Evolutionary conservation across 1,284 basidiomycete species (phyloP).

Genomic region (Tylopilus sp.): DNA sequence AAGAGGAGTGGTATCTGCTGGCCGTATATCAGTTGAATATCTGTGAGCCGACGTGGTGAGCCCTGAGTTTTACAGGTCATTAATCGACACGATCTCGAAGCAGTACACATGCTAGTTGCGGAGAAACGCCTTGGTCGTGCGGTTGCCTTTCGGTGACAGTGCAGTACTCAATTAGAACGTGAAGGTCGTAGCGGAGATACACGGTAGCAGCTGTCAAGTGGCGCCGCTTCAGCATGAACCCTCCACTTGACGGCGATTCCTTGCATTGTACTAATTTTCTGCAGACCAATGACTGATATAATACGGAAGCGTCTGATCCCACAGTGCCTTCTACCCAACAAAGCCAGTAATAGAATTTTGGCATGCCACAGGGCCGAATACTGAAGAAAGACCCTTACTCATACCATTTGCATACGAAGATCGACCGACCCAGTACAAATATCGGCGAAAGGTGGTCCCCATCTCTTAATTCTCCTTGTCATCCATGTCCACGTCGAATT

Average conservation of each 20-base stretch:
- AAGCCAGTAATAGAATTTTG: background rate
- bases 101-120: background rate
- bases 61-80: background rate
- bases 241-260: too few relatives aligned
- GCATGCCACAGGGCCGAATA: background rate
- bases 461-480: background rate
- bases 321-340: background rate
- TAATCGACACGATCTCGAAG: background rate
- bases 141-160: constrained; percentile 4
- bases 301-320: too few relatives aligned
- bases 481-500: constrained; percentile 8
- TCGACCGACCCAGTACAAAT: background rate
- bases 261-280: too few relatives aligned
- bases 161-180: background rate
- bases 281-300: background rate
- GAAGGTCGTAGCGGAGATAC: constrained; percentile 9
- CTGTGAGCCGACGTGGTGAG: background rate
- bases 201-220: background rate
- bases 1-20: background rate
- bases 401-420: background rate
- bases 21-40: background rate
- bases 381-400: background rate
- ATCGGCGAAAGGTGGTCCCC: background rate
- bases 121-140: constrained; percentile 10
- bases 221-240: too few relatives aligned